Base-by-base conservation (phyloP, 1,284 basidiomycete genomes). In the Ceraceosorus bombacis region DNA sequence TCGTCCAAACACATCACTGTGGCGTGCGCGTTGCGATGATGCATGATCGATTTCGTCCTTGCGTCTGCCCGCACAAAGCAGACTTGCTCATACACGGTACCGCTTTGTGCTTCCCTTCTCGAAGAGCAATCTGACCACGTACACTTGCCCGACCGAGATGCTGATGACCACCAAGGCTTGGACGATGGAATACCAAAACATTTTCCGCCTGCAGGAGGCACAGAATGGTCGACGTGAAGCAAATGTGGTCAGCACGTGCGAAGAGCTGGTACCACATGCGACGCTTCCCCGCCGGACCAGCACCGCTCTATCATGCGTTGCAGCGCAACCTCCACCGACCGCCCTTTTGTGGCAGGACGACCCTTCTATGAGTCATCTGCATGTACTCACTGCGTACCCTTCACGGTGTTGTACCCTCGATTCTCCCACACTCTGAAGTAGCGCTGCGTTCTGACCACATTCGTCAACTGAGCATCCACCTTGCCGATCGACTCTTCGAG, bases 381-480 rank as follows among this genome's bases (percentile, higher is more conserved):
- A 27, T 27, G 10, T 38, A 67, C 65, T 40, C 55, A 68, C 66
- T 64, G 69, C 1, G 75, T 77, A n/a, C 59, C 64, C 46, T 64
- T 66, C 27, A 77, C 75, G 36, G 72, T 73, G 36, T 67, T 63
- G 40, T 66, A 75, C 41, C 73, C 74, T 9, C 74, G 55, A 56
- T 77, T 77, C 60, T 77, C 75, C 49, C 75, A 64, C 4, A 71
- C 67, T 27, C 75, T 62, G 59, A 77, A 77, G 62, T 73, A 77
- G 27, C 73, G 58, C 58, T 76, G 75, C 4, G 73, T 77, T 9
- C 75, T 57, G 0, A 48, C 53, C 51, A 77, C 65, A 41, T 65
- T 54, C 7, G 64, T 70, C 5, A 77, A 43, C 53, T 75, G 64
- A 0, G 66, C 65, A 9, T 60, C 59, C 17, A 77, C 55, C 48